Conservation (phyloP, 305 asterid genomes). For the Fraxinus angustifolia region DNA sequence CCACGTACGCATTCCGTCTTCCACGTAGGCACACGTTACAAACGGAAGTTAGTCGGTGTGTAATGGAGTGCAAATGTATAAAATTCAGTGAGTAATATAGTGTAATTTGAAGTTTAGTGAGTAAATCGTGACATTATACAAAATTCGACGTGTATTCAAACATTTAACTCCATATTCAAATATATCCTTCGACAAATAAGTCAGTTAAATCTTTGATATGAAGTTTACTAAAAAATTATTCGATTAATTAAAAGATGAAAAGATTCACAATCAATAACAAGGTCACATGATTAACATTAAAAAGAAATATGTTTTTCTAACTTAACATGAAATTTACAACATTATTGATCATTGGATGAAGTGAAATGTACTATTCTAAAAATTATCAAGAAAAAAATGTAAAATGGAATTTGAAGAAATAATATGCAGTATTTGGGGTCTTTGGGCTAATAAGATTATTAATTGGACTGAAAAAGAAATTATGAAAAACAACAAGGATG, state of each 20-base stretch:
- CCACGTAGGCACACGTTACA: too few species aligned
- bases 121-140: too few species aligned
- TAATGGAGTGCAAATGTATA: too few species aligned
- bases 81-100: too few species aligned
- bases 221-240: too few species aligned
- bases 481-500: constrained; percentile 6
- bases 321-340: neutral
- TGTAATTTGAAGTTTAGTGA: too few species aligned
- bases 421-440: neutral
- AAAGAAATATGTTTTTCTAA: neutral
- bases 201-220: neutral
- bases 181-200: neutral
- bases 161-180: neutral
- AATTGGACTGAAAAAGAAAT: neutral
- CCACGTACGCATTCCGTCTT: too few species aligned
- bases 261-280: neutral
- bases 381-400: neutral
- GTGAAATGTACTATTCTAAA: neutral
- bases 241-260: neutral
- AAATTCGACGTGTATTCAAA: neutral
- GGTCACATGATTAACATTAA: neutral
- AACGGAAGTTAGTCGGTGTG: too few species aligned
- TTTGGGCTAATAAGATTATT: neutral
- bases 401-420: neutral
- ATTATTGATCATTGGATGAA: neutral